Base-by-base conservation (phyloP, 768 basidiomycete species). In the Porpolomopsis calyptriformis region DNA sequence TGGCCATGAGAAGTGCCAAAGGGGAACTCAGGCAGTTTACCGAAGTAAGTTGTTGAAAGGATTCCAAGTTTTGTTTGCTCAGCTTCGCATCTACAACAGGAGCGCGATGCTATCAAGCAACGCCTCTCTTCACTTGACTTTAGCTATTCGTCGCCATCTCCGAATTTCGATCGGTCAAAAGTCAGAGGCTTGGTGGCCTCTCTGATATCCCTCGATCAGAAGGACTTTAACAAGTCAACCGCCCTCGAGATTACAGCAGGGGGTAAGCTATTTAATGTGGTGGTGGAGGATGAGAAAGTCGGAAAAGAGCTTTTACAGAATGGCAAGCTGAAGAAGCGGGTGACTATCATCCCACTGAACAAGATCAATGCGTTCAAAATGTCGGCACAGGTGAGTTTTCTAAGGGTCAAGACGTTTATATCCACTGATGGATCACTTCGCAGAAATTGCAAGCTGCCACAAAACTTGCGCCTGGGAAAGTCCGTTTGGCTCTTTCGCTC, bases 211-310 rank as follows among this genome's bases (percentile, higher is more conserved):
- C 74, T 99, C 1, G 72, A 78, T 27, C 65, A 73, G 12, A 68
- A 74, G 35, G 77, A 94, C 60, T 80, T 78, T 58, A 67, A 81
- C 57, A 85, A 85, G 47, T 78, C 91, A 1, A 91, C 88, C 0
- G 96, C 96, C 2, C 72, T 98, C 3, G 96, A 99, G 63, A 82
- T 97, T 51, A 80, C 87, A 14, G 93, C 92, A 0, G 92, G 92
- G 0, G 81, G 78, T 1, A 85, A 84, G 52, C 70, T 99, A 7
- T 96, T 85, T 65, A 90, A 98, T 52, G 89, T 98, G 29, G 85
- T 98, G 22, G 87, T 98, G 6, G 81, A 93, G 52, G 81, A 94
- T 57, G 92, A 97, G 63, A 75, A 75, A 46, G 78, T 93, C 37
- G 93, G 91, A 23, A 86, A 85, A 54, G 80, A 85, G 23, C 72